Base-by-base conservation (phyloP, 805 yeast genomes). In the Clavispora asparagi region DNA sequence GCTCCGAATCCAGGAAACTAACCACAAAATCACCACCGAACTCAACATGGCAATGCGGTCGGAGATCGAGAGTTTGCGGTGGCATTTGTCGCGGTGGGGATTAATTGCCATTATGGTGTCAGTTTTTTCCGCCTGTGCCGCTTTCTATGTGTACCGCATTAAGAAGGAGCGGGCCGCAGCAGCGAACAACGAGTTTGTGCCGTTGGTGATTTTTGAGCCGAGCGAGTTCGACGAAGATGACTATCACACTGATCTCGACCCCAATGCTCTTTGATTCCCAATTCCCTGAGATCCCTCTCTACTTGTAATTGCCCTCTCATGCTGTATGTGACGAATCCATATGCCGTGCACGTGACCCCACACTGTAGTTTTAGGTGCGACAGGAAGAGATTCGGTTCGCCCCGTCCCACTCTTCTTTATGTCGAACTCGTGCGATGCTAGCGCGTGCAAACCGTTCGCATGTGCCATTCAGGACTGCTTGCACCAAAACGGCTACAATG, bases 31-130 rank as follows among this genome's bases (percentile, higher is more conserved):
- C 48, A 80, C 87, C 23, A 86, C 94, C 5, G 86, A 86, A 54
- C 75, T 94, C 54, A 81, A 83, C 50, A 82, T 94, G 30, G 94
- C 87, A 7, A 78, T 90, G 61, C 81, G 88, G 59, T 83, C 94
- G 0, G 94, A 89, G 46, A 87, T 89, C 47, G 99, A 92, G 65
- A 81, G 83, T 48, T 73, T 92, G 50, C 75, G 98, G 56, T 92
- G 99, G 99, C 89, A 88, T 59, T 81, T 92, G 39, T 90, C 97
- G 1, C 74, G 97, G 46, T 79, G 94, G 62, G 97, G 97, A 9
- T 70, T 94, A 30, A 72, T 87, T 39, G 87, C 94, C 1, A 83
- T 90, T 30, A 64, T 86, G 19, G 70, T 82, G 1, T 73, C 85
- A 51, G 87, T 87, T 1, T 77, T 81, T 45, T 72, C 81, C 23